A percentile compares a stretch with the other conserved stretches of the same genome.
Evolutionary conservation across 2,329 filamentous ascomycete species (phyloP).

Genomic region (Calonectria crousiana): DNA sequence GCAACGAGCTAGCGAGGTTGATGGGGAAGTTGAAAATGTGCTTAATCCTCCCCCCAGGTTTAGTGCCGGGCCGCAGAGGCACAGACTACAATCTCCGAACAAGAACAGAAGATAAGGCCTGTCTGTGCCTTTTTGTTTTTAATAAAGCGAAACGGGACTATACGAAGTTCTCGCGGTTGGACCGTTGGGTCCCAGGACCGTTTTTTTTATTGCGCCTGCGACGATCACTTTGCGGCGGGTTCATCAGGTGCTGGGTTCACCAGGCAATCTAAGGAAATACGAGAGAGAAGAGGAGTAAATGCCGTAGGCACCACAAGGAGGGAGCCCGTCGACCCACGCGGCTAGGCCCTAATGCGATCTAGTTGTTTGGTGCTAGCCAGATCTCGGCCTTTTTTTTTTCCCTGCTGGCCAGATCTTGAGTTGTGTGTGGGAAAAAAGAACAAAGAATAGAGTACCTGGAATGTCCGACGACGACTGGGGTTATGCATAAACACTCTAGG

Average conservation of each 20-base stretch:
- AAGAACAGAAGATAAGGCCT: not conserved
- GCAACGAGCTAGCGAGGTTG: not conserved
- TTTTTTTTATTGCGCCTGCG: not conserved
- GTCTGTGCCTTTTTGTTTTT: not conserved
- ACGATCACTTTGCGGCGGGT: constrained; percentile 8
- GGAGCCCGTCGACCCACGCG: not conserved
- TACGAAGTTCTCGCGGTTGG: not conserved
- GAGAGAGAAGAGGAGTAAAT: not conserved
- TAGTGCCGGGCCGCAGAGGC: not conserved
- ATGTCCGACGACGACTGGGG: not conserved
- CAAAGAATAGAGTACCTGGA: not conserved
- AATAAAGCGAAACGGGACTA: not conserved
- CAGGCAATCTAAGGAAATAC: not conserved
- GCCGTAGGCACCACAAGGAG: not conserved
- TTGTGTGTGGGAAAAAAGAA: not conserved
- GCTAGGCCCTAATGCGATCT: not conserved
- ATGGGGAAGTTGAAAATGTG: not conserved
- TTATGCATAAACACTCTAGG: not conserved
- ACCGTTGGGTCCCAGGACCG: not conserved
- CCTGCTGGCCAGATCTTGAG: not conserved
- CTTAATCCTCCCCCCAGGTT: not conserved
- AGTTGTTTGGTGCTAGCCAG: not conserved
- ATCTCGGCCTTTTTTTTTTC: not conserved
- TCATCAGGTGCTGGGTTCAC: not conserved
- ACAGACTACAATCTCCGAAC: not conserved